Evolutionary conservation across 495 filamentous ascomycete species (phyloP).

Genomic region (Hamigera avellanea): DNA sequence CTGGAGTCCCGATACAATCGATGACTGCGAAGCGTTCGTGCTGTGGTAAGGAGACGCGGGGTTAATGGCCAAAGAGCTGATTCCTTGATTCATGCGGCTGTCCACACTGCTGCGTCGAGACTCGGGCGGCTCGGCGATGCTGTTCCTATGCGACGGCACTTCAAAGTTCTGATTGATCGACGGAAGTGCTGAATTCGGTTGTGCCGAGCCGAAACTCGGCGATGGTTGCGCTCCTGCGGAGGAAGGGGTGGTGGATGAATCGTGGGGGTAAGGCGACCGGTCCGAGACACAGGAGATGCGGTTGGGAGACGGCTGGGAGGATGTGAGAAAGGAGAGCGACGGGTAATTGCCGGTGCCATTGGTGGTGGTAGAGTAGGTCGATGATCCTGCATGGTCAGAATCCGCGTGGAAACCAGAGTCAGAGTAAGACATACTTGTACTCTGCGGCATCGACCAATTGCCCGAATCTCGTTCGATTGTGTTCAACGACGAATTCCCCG

Average conservation of each 20-base stretch:
- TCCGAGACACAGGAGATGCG: conserved; percentile 32
- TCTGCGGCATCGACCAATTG: conserved; percentile 41
- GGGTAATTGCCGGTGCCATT: conserved; percentile 40
- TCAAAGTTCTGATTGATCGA: conserved; percentile 43
- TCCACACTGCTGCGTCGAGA: conserved; percentile 72
- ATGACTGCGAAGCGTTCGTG: conserved; percentile 67
- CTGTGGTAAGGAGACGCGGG: conserved; percentile 58
- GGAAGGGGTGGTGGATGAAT: conserved; percentile 32
- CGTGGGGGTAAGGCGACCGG: conserved; percentile 30
- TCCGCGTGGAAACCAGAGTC: conserved; percentile 1
- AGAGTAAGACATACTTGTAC: conserved; percentile 27
- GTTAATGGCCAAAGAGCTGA: conserved; percentile 57
- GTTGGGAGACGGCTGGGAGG: conserved; percentile 40
- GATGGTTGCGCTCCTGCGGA: conserved; percentile 35
- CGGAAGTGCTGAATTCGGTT: conserved; percentile 31
- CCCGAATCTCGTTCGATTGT: conserved; percentile 39
- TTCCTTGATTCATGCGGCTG: conserved; percentile 60
- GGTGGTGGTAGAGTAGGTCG: conserved; percentile 40
- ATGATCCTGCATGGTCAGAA: conserved; percentile 36
- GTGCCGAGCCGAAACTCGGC: conserved; percentile 28
- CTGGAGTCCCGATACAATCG: conserved; percentile 54
- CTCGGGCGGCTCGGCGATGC: conserved; percentile 34
- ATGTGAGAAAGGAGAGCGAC: conserved; percentile 35
- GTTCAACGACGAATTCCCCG: conserved; percentile 33
- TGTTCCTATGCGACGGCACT: conserved; percentile 31